A percentile compares a stretch with the other conserved stretches of the same genome.
Conservation (phyloP, 1,284 basidiomycete species). For the Ustilago crameri region DNA sequence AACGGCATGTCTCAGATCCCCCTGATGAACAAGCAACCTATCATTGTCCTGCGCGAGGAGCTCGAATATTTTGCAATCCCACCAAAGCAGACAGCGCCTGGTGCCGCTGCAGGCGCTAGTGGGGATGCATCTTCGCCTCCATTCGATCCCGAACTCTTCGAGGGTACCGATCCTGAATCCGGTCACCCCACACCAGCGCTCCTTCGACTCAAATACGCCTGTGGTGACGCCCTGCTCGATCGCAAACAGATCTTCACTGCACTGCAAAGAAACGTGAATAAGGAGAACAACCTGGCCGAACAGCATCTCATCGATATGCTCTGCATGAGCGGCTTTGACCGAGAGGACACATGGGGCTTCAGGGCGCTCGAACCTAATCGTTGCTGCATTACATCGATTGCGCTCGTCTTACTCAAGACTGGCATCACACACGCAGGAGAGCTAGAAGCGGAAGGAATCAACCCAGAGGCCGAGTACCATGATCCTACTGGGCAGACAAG, state of each 20-base stretch:
- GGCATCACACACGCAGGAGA: conserved; percentile 83
- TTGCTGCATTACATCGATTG: conserved; percentile 97
- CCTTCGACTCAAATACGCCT: conserved; percentile 56
- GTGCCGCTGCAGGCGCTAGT: neutral
- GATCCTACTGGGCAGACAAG: conserved; percentile 62
- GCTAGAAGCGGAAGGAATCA: conserved; percentile 64
- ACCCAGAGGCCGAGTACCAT: conserved; percentile 37
- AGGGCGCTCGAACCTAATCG: conserved; percentile 92
- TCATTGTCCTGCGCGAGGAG: conserved; percentile 97
- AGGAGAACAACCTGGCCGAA: conserved; percentile 98
- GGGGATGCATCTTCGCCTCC: neutral
- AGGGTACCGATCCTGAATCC: conserved; percentile 71
- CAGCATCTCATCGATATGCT: conserved; percentile 99
- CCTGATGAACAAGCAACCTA: conserved; percentile 92
- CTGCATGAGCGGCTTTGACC: conserved; percentile 98
- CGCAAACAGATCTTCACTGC: conserved; percentile 96
- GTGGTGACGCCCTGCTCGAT: conserved; percentile 86
- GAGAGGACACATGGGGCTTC: conserved; percentile 97
- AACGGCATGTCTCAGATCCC: conserved; percentile 71
- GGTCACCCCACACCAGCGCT: conserved; percentile 81
- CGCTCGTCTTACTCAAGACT: conserved; percentile 95
- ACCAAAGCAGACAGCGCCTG: conserved; percentile 35
- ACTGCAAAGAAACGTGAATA: conserved; percentile 96
- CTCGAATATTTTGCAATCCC: conserved; percentile 98
- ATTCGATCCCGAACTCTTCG: conserved; percentile 27